Evolutionary conservation across 768 basidiomycete species (phyloP), one percentile per base, ranked within the genome.

Genomic region (Fibroporia radiculosa): DNA sequence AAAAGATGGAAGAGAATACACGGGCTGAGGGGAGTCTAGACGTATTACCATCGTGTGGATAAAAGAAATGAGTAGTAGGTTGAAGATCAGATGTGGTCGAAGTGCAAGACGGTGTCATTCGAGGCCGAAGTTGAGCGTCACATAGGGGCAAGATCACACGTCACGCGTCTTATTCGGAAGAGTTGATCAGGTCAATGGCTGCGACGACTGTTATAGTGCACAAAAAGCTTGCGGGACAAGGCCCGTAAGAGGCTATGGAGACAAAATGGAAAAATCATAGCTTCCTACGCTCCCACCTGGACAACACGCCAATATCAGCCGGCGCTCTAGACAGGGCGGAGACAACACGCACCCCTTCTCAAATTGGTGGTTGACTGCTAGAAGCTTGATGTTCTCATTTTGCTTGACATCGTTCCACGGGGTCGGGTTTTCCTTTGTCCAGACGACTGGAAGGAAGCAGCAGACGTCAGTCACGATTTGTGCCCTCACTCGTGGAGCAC

Each of bases 341-440:
- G 1, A 40, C 46, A 24, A 44, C 19, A 62, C 78, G 44, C 37
- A 83, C 88, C 72, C 78, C 70, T 80, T 83, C 6, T 82, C 73
- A 54, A 90, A 88, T 54, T 77, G 82, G 60, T 84, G 80, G 67
- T 82, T 79, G 29, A 86, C 75, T 34, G 73, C 61, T 59, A 79
- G 56, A 48, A 91, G 34, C 66, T 91, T 91, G 42, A 75, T 85
- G 52, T 77, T 77, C 64, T 92, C 80, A 57, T 82, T 72, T 29
- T 73, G 80, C 61, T 85, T 73, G 60, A 92, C 74, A 45, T 77
- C 73, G 66, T 88, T 87, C 86, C 87, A 93, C n/a, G 91, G 91
- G 18, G 80, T 81, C 27, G 89, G 89, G 72, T 93, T 93, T 62
- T 58, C 62, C 62, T 67, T 75, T 55, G 78, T 73, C 80, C 79